Evolutionary conservation across 495 filamentous ascomycete species (phyloP).

Genomic region (Chaetomium fimeti): DNA sequence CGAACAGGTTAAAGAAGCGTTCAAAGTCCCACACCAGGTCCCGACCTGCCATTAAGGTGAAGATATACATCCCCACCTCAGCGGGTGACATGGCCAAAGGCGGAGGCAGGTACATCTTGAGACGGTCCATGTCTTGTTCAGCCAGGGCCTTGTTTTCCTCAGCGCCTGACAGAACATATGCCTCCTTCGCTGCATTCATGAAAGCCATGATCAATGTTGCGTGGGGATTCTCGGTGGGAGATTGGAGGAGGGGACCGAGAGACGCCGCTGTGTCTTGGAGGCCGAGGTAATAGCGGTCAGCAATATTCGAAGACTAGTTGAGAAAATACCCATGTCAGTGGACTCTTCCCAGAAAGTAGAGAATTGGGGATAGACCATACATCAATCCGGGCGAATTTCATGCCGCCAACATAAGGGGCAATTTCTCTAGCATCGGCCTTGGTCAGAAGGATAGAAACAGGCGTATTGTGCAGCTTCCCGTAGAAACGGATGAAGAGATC

Average conservation of each 20-base stretch:
- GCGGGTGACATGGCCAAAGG: too few relatives aligned
- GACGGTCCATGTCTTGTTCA: background rate
- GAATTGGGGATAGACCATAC: background rate
- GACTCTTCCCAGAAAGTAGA: too few relatives aligned
- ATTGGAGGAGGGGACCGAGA: slow-evolving; percentile 29
- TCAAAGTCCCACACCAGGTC: too few relatives aligned
- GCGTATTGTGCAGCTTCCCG: too few relatives aligned
- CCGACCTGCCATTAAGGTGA: too few relatives aligned
- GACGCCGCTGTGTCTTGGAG: background rate
- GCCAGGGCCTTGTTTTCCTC: slow-evolving; percentile 20
- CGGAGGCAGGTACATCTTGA: background rate
- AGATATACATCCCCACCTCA: too few relatives aligned
- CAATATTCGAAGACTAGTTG: background rate
- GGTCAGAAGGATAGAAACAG: background rate
- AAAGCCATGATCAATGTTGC: slow-evolving; percentile 36
- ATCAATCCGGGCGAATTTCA: background rate
- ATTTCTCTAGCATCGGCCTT: too few relatives aligned
- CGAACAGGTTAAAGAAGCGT: too few relatives aligned
- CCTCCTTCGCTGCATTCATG: too few relatives aligned
- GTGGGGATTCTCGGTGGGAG: slow-evolving; percentile 26
- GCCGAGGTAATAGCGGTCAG: background rate
- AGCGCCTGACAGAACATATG: too few relatives aligned
- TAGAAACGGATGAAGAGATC: background rate
- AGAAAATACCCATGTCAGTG: background rate
- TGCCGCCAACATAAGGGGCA: background rate